Conservation (phyloP, 345 rosid species). For the Salix purpurea region DNA sequence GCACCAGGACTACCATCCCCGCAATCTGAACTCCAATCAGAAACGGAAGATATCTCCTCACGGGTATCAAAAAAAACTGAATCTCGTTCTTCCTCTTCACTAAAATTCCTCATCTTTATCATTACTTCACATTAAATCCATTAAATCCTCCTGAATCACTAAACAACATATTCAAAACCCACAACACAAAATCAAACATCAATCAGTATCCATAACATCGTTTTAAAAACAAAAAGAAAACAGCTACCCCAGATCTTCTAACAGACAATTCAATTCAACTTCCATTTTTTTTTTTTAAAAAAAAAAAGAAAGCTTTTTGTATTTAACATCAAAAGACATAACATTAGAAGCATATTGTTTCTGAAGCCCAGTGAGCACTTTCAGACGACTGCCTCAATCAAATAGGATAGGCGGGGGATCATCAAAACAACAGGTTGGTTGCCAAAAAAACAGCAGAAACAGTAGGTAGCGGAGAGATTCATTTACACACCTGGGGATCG, state of each 20-base stretch:
- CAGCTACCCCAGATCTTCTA: slow-evolving; percentile 12
- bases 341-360: not conserved
- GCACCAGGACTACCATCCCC: slow-evolving; percentile 15
- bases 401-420: no score
- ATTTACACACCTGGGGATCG: slow-evolving; percentile 24
- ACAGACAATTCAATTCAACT: slow-evolving; percentile 1
- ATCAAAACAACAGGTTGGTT: not conserved
- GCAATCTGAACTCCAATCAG: slow-evolving; percentile 41
- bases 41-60: slow-evolving; percentile 51
- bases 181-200: not conserved
- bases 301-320: not conserved
- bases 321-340: not conserved
- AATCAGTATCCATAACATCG: not conserved
- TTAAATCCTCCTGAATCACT: slow-evolving; percentile 34
- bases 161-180: no score
- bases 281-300: not conserved
- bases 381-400: no score
- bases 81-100: slow-evolving; percentile 41
- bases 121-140: slow-evolving; percentile 9
- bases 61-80: slow-evolving; percentile 54
- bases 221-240: not conserved
- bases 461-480: not conserved
- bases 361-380: no score
- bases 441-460: not conserved
- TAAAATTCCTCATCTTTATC: slow-evolving; percentile 29